Evolutionary conservation across 352 stramenopile species (phyloP), one percentile per base, ranked within the genome.

Genomic region (Phytophthora syringae): DNA sequence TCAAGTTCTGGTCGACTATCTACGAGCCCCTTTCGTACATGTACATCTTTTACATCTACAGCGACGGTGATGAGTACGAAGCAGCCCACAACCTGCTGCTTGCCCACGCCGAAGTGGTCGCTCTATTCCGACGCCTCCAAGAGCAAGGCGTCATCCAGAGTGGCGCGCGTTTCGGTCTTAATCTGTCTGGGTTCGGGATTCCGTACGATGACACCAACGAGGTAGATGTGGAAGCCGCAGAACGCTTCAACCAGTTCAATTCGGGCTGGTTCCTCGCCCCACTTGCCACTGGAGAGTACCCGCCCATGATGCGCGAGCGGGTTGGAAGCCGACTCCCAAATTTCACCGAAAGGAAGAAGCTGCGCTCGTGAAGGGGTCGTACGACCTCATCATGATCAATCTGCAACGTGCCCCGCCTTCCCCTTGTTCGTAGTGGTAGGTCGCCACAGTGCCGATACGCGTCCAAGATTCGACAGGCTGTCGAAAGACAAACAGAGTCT

Each of bases 371-470:
- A 82, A 85, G 43, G 83, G 79, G 11, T 97, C 88, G 21, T 87
- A 86, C 61, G 97, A 99, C 53, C 93, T 98, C 55, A 92, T 99
- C 55, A 98, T 97, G 53, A 70, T 98, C n/a, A n/a, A n/a, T n/a
- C n/a, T n/a, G n/a, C n/a, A n/a, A n/a, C n/a, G n/a, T n/a, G n/a
- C n/a, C n/a, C n/a, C n/a, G n/a, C n/a, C n/a, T n/a, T n/a, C n/a
- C n/a, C n/a, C n/a, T n/a, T n/a, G n/a, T n/a, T n/a, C n/a, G n/a
- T n/a, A n/a, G n/a, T n/a, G n/a, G n/a, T n/a, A n/a, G n/a, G n/a
- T n/a, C n/a, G n/a, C n/a, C n/a, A n/a, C n/a, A n/a, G n/a, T n/a
- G n/a, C n/a, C n/a, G n/a, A n/a, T n/a, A n/a, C n/a, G n/a, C n/a
- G n/a, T n/a, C n/a, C n/a, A n/a, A n/a, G n/a, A n/a, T n/a, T n/a